phyloP scores from a whole-genome alignment of 139 green algal genomes.

The Picochlorum costavermella region DNA sequence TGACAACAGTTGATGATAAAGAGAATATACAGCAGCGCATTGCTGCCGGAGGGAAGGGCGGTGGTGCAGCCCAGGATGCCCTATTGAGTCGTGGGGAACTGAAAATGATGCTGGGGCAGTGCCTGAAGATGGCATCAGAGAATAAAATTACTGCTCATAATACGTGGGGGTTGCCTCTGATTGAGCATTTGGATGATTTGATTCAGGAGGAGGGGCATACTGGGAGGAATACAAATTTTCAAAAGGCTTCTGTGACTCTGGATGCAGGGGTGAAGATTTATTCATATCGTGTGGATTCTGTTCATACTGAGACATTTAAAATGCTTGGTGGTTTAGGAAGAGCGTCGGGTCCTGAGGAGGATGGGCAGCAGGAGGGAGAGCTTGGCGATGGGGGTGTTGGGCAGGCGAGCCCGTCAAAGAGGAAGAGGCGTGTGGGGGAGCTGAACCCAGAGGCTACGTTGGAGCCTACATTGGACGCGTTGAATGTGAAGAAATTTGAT shows the following conservation, averaged over 20 bases:
- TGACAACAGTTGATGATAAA: too few species aligned
- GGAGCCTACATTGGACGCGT: constrained; percentile 48
- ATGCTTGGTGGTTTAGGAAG: constrained; percentile 55
- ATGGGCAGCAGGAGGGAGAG: constrained; percentile 14
- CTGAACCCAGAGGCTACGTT: constrained; percentile 45
- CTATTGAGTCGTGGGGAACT: constrained; percentile 16
- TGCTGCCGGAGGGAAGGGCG: not conserved
- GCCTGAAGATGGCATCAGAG: constrained; percentile 71
- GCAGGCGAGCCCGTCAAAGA: constrained; percentile 10
- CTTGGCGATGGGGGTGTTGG: constrained; percentile 17
- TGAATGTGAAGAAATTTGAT: constrained; percentile 74
- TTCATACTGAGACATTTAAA: constrained; percentile 72
- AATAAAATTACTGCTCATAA: constrained; percentile 73
- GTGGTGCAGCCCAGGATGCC: not conserved
- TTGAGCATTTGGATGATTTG: constrained; percentile 75
- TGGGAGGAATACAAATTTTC: constrained; percentile 70
- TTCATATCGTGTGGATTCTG: constrained; percentile 70
- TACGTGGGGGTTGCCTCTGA: constrained; percentile 73
- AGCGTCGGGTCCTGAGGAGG: constrained; percentile 12
- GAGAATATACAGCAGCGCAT: not conserved
- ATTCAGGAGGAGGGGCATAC: constrained; percentile 40
- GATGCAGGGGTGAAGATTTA: constrained; percentile 91
- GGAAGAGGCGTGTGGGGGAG: constrained; percentile 15
- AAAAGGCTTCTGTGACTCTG: constrained; percentile 73
- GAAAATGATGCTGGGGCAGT: constrained; percentile 43